Conservation (phyloP, 768 basidiomycete genomes). For the Chalciporus sphaerocephalus region DNA sequence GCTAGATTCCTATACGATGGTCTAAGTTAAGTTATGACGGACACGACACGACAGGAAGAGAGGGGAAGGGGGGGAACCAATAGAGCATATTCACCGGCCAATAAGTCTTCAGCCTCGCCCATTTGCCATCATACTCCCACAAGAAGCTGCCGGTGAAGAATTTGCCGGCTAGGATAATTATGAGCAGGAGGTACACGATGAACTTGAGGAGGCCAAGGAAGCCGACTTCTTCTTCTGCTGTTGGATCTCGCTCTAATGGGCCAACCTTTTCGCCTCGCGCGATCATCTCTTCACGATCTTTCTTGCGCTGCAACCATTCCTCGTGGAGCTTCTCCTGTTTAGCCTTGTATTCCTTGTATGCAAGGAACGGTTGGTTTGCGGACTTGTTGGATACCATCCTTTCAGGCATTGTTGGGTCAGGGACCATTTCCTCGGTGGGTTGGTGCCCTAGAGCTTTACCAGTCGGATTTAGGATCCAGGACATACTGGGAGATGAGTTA, state of each 20-base stretch:
- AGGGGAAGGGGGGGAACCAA: neutral
- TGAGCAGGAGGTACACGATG: slow-evolving; percentile 50
- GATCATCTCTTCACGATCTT: slow-evolving; percentile 67
- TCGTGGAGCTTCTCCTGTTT: slow-evolving; percentile 56
- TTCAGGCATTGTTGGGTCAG: slow-evolving; percentile 60
- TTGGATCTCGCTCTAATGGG: slow-evolving; percentile 71
- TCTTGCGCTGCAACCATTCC: slow-evolving; percentile 66
- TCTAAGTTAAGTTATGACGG: neutral
- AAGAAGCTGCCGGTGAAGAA: slow-evolving; percentile 83
- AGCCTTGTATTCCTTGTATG: slow-evolving; percentile 66
- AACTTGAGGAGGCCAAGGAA: slow-evolving; percentile 66
- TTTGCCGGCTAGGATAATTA: slow-evolving; percentile 62
- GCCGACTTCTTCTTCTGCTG: slow-evolving; percentile 62
- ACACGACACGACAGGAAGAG: neutral
- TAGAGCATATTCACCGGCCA: slow-evolving; percentile 50
- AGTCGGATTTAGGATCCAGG: slow-evolving; percentile 55
- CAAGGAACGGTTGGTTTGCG: slow-evolving; percentile 82
- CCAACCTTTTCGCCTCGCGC: slow-evolving; percentile 70
- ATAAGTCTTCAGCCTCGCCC: slow-evolving; percentile 54
- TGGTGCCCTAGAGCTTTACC: slow-evolving; percentile 37
- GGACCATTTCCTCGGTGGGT: slow-evolving; percentile 45
- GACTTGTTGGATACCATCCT: slow-evolving; percentile 76
- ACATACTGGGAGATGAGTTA: slow-evolving; percentile 41
- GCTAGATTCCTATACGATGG: slow-evolving; percentile 39
- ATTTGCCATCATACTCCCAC: slow-evolving; percentile 77